Evolutionary conservation across 2,329 filamentous ascomycete genomes (phyloP).

Genomic region (Xylariaceae sp.): DNA sequence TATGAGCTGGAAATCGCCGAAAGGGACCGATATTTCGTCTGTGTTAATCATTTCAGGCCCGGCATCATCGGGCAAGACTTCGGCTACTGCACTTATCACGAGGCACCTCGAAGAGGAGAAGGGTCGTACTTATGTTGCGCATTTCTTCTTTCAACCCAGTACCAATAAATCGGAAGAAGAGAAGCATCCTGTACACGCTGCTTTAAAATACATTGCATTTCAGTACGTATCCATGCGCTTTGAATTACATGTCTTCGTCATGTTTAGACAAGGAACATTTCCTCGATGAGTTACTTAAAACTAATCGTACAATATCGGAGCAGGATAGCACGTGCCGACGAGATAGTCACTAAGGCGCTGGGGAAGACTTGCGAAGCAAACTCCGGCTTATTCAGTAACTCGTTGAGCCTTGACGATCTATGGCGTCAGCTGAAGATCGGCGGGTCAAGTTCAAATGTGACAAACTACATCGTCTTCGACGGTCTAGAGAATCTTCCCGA

Average conservation of each 20-base stretch:
- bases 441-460: constrained; percentile 9
- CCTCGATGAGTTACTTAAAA: no score
- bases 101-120: constrained; percentile 24
- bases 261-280: no score
- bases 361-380: constrained; percentile 20
- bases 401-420: constrained; percentile 12
- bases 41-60: constrained; percentile 22
- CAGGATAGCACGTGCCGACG: constrained; percentile 27
- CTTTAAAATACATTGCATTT: constrained; percentile 27
- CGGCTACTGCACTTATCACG: constrained; percentile 19
- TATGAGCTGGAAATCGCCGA: constrained; percentile 10
- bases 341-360: constrained; percentile 17
- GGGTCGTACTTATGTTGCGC: constrained; percentile 23
- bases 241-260: no score
- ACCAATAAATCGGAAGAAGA: constrained; percentile 21
- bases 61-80: constrained; percentile 23
- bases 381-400: constrained; percentile 6
- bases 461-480: constrained; percentile 25
- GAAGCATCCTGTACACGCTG: constrained; percentile 19
- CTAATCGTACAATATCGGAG: no score
- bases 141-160: constrained; percentile 26
- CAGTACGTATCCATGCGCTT: no score
- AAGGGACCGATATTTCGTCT: constrained; percentile 14
- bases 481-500: constrained; percentile 23
- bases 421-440: constrained; percentile 23